Evolutionary conservation across 129 eudicot species (phyloP), one percentile per base, ranked within the genome.

Genomic region (Scalesia atractyloides): DNA sequence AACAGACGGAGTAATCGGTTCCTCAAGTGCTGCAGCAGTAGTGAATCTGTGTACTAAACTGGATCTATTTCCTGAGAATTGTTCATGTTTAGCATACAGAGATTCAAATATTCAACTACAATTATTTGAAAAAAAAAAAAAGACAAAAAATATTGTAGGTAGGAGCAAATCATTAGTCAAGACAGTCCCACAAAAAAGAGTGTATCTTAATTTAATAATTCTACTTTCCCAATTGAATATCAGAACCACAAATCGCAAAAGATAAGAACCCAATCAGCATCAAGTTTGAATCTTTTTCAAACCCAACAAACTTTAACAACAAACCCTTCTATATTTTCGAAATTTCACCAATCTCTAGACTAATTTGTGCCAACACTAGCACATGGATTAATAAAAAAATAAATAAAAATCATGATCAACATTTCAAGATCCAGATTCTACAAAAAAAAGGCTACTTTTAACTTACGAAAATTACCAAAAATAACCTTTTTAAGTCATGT

Each of bases 1-100:
- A 56, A 86, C 88, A 24, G 88, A 51, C n/a, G 92, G 92, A 41
- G 66, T 81, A 22, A 86, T 82, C 30, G 84, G 88, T 57, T 74
- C 77, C 62, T 79, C 66, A 60, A 63, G 46, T 75, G 59, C 84
- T 47, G 83, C 90, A 39, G 86, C 76, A 17, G 87, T 82, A 76
- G 79, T 64, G 41, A 71, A 82, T 63, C 86, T 72, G 36, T n/a
- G 51, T 66, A 57, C 60, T 77, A 69, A 76, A 5, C 34, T 60
- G 10, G 66, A 26, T 26, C 43, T 60, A 71, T 63, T 76, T 48
- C 86, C 90, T 85, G 81, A 39, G 53, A 51, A 16, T 3, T 13
- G 26, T 62, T 70, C 7, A 26, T 14, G 9, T 67, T 43, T 46
- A 2, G 3, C 0, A 75, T 34, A 76, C 44, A 19, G 12, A 12